These are phyloP conservation scores for Fusarium robinianum DNA, from an alignment of 2,329 filamentous ascomycete genomes.

Conservation along the genomic window DNA sequence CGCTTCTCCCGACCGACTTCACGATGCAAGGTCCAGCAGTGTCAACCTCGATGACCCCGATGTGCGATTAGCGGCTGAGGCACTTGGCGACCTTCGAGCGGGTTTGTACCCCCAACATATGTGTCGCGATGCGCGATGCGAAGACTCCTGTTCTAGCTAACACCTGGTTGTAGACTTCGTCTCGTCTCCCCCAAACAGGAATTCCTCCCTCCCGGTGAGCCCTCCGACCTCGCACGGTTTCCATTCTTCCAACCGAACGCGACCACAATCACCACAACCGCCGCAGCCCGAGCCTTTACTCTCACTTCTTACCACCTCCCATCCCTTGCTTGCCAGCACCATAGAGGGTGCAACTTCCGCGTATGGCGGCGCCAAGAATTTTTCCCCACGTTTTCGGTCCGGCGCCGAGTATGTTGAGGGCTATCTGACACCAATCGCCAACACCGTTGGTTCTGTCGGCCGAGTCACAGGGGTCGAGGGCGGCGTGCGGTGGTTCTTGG, in stretches of 20 bases:
- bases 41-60: slow-evolving; percentile 68
- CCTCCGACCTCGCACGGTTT: slow-evolving; percentile 43
- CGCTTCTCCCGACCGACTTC: slow-evolving; percentile 52
- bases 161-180: slow-evolving; percentile 61
- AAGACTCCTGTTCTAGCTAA: slow-evolving; percentile 24
- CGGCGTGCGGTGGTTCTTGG: slow-evolving; percentile 82
- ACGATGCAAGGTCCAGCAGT: slow-evolving; percentile 52
- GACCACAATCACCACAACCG: slow-evolving; percentile 48
- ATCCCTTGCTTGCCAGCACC: slow-evolving; percentile 82
- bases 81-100: slow-evolving; percentile 73
- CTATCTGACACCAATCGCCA: slow-evolving; percentile 83
- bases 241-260: slow-evolving; percentile 23
- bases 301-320: slow-evolving; percentile 83
- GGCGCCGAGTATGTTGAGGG: slow-evolving; percentile 90
- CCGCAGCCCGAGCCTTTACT: slow-evolving; percentile 77
- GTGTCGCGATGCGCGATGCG: slow-evolving; percentile 7
- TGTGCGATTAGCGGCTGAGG: slow-evolving; percentile 73
- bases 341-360: slow-evolving; percentile 84
- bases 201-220: slow-evolving; percentile 48
- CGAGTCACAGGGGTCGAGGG: slow-evolving; percentile 86
- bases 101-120: slow-evolving; percentile 51
- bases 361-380: slow-evolving; percentile 87
- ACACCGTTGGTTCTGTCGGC: slow-evolving; percentile 82
- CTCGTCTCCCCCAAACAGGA: slow-evolving; percentile 61
- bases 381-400: slow-evolving; percentile 86